phyloP scores from a whole-genome alignment of 345 rosid genomes.

The Hirschfeldia incana region DNA sequence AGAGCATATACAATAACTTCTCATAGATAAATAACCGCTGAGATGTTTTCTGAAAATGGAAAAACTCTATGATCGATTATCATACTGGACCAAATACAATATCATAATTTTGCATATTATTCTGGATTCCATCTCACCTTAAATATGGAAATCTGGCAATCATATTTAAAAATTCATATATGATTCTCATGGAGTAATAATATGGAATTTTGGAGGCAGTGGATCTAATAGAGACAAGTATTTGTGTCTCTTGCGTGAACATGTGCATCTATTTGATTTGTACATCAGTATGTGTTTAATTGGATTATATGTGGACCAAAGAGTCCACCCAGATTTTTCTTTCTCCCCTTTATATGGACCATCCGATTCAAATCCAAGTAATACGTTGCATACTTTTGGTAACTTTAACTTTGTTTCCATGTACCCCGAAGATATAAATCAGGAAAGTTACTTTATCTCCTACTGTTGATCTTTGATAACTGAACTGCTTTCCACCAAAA shows the following conservation, averaged over 20 bases:
- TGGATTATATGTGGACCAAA: slow-evolving; percentile 32
- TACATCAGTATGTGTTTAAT: slow-evolving; percentile 17
- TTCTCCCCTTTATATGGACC: slow-evolving; percentile 14
- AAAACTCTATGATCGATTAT: not conserved
- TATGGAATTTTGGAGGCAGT: not conserved
- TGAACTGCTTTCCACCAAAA: not conserved
- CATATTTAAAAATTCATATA: not conserved
- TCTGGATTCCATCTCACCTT: not conserved
- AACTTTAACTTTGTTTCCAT: not conserved
- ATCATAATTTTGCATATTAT: not conserved
- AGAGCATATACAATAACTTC: not conserved
- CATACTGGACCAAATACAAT: not conserved
- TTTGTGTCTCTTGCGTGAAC: slow-evolving; percentile 12
- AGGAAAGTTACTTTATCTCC: not conserved
- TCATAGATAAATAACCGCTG: not conserved
- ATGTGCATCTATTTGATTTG: slow-evolving; percentile 10
- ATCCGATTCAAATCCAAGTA: slow-evolving; percentile 19
- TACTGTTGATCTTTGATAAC: not conserved
- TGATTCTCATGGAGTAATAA: not conserved
- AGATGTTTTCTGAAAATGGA: not conserved
- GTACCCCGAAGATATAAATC: not conserved
- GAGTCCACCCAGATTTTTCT: slow-evolving; percentile 8
- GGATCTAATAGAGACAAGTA: slow-evolving; percentile 24
- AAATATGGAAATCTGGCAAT: not conserved
- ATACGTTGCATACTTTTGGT: not conserved